Percentiles rank a stretch among this genome's conserved stretches.
Conservation (phyloP, 805 yeast genomes). For the Metschnikowia peoriensis region DNA sequence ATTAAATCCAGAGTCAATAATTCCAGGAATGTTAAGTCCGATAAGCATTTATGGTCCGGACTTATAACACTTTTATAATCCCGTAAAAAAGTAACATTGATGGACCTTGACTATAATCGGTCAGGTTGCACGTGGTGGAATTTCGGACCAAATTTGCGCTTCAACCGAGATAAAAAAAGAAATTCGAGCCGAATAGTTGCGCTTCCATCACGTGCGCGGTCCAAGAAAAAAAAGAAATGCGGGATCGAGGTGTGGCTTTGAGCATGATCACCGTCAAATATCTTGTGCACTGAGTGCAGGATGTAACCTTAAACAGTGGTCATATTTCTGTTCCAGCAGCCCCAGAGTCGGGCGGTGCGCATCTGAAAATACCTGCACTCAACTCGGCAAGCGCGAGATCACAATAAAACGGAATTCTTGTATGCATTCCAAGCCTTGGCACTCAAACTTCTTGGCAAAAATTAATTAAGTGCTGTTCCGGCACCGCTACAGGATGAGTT, state of each 20-base stretch:
- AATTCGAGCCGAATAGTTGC: not conserved
- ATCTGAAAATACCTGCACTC: conserved; percentile 7
- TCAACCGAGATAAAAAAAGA: not conserved
- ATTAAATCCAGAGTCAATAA: no score
- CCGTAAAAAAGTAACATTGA: not conserved
- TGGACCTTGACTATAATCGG: no score
- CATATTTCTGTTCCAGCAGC: not conserved
- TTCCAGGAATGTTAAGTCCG: no score
- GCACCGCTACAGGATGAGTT: not conserved
- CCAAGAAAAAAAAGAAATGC: not conserved
- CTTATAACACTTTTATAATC: no score
- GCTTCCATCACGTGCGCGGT: not conserved
- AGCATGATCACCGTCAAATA: not conserved
- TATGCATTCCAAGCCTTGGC: conserved; percentile 8
- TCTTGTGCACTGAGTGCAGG: conserved; percentile 1
- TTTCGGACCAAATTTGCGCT: conserved; percentile 8
- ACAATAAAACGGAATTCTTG: conserved; percentile 1
- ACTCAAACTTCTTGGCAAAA: conserved; percentile 5
- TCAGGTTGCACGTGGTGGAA: conserved; percentile 2
- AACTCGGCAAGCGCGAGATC: conserved; percentile 3
- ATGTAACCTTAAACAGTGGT: not conserved
- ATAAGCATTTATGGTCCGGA: no score
- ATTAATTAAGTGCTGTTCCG: not conserved
- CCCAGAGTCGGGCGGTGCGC: conserved; percentile 7
- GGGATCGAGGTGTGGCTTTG: not conserved